phyloP scores from a whole-genome alignment of 495 filamentous ascomycete species.

The Annulohypoxylon stygium region DNA sequence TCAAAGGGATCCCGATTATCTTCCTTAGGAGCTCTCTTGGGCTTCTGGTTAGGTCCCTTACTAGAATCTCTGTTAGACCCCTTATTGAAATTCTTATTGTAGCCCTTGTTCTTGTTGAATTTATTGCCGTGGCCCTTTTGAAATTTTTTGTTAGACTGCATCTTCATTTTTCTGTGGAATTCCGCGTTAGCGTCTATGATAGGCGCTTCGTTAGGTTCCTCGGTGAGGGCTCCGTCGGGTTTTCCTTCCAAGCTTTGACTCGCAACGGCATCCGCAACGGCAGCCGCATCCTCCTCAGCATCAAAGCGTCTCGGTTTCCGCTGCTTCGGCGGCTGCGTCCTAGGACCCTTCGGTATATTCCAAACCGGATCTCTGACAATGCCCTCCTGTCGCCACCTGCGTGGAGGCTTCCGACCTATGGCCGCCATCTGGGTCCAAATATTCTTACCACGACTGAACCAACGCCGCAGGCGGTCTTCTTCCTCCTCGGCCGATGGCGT shows the following conservation, averaged over 20 bases:
- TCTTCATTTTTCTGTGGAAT: neutral
- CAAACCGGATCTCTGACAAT: slow-evolving; percentile 63
- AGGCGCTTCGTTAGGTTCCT: neutral
- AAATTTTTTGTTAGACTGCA: neutral
- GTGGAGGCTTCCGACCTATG: slow-evolving; percentile 74
- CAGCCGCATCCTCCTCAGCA: neutral
- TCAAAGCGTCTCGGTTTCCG: neutral
- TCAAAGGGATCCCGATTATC: neutral
- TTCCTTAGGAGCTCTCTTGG: neutral
- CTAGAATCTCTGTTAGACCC: neutral
- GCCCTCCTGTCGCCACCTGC: slow-evolving; percentile 75
- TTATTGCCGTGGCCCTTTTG: neutral
- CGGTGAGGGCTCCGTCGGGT: neutral
- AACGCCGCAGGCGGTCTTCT: slow-evolving; percentile 71
- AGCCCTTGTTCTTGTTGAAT: neutral
- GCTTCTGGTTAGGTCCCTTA: neutral
- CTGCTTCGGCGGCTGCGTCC: slow-evolving; percentile 38
- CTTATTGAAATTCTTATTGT: neutral
- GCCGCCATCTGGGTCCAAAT: slow-evolving; percentile 83
- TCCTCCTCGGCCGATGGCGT: slow-evolving; percentile 72
- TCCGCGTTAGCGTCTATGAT: neutral
- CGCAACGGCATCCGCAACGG: neutral
- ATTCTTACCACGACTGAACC: slow-evolving; percentile 81
- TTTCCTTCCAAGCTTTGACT: neutral
- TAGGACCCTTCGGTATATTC: slow-evolving; percentile 47